Conservation (phyloP, 2,329 filamentous ascomycete species). For the Alternaria consortialis region DNA sequence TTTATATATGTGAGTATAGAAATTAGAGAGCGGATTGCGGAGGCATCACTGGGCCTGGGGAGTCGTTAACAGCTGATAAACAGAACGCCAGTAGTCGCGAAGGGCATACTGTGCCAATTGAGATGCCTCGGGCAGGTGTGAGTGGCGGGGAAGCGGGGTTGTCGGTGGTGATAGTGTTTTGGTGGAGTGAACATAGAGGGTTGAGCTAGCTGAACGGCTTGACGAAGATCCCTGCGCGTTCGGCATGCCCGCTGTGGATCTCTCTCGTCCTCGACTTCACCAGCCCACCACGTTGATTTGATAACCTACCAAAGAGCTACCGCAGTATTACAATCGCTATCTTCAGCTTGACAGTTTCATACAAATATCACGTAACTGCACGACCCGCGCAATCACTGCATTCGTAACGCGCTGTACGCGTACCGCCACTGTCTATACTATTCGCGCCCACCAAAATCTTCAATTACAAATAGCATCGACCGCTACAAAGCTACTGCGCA, state of each 20-base stretch:
- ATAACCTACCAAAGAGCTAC: background rate
- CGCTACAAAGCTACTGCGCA: conserved; percentile 1
- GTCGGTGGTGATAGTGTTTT: conserved; percentile 39
- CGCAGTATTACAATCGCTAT: background rate
- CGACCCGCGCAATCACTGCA: background rate
- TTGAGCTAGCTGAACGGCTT: conserved; percentile 16
- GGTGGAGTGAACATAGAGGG: conserved; percentile 26
- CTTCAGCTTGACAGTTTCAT: background rate
- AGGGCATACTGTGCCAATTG: conserved; percentile 43
- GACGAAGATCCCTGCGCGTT: conserved; percentile 20
- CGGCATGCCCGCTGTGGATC: conserved; percentile 19
- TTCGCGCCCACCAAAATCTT: conserved; percentile 13
- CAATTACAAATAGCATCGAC: conserved; percentile 1
- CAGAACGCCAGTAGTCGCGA: background rate
- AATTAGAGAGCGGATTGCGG: conserved; percentile 29
- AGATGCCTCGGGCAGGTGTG: conserved; percentile 33
- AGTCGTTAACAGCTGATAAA: conserved; percentile 22
- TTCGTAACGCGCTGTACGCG: conserved; percentile 7
- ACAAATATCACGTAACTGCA: background rate
- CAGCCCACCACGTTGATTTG: conserved; percentile 11
- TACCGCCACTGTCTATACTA: conserved; percentile 15
- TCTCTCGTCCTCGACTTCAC: conserved; percentile 12
- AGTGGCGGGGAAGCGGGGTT: conserved; percentile 24
- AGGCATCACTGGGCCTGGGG: conserved; percentile 42
- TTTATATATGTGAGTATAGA: conserved; percentile 23